Evolutionary conservation across 2,329 filamentous ascomycete genomes (phyloP), one percentile per base, ranked within the genome.

Genomic region (Cytospora piceicola): DNA sequence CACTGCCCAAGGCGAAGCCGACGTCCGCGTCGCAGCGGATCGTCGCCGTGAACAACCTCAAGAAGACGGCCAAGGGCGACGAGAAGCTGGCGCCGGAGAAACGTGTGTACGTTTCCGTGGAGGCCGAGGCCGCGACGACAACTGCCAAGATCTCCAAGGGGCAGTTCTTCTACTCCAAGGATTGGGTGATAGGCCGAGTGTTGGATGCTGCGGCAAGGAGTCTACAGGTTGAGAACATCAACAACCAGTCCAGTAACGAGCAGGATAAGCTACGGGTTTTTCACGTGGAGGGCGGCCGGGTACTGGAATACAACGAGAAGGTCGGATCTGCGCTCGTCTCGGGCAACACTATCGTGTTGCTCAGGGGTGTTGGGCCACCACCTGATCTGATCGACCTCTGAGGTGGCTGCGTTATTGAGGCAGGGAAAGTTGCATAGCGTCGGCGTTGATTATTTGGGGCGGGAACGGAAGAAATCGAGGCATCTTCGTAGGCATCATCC

Each of bases 1-100:
- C 81, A 7, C 78, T 90, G 17, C 85, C 89, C 1, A 88, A 89
- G 70, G 82, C 88, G 22, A 88, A 88, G 73, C 85, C 87, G 2
- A 83, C 84, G 42, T 85, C 83, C 1, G 84, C 89, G 0, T 85
- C 90, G 0, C 86, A 88, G 58, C 85, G 89, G 2, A 71, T 91
- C 22, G 81, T 88, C 3, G 91, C 90, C 7, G 82, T 94, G 8
- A 93, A 93, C 69, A 87, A 85, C 12, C 81, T 99, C 52, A 97
- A 97, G 80, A 90, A 90, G 75, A 88, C 85, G 0, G 94, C 95
- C 2, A 97, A 97, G 79, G 96, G 96, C 0, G 94, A 98, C 70
- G 88, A 88, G 12, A 94, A 93, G 72, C 78, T 97, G 0, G 83
- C 93, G 0, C 77, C 82, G 0, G 93, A 97, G 69, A 96, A 96